These are phyloP conservation scores for Crithidia thermophila DNA, from an alignment of 208 protist species.

Conservation along the genomic window DNA sequence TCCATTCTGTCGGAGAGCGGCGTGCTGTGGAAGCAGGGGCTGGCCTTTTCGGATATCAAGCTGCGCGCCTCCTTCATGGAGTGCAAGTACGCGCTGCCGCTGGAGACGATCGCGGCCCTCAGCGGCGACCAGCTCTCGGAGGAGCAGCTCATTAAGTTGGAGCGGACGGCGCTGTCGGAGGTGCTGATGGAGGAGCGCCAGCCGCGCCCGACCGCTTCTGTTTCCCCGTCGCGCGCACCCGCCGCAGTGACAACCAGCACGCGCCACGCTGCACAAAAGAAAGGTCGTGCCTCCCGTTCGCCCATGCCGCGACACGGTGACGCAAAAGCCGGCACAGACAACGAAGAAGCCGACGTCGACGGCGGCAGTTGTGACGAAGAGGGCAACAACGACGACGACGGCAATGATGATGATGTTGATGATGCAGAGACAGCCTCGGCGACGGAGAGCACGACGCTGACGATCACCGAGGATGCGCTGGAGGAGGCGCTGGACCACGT, in stretches of 20 bases:
- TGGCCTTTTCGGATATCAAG: conserved; percentile 64
- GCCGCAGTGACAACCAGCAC: background rate
- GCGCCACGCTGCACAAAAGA: background rate
- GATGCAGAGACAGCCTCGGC: conserved; percentile 7
- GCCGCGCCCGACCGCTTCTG: background rate
- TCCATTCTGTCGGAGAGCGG: conserved; percentile 77
- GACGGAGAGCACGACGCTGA: conserved; percentile 14
- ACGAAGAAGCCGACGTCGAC: conserved; percentile 7
- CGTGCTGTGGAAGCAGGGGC: conserved; percentile 83
- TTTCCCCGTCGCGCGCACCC: background rate
- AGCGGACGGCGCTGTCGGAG: conserved; percentile 84
- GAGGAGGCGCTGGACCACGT: conserved; percentile 26
- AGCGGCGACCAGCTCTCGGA: conserved; percentile 73
- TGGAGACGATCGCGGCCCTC: conserved; percentile 81
- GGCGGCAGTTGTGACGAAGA: conserved; percentile 4
- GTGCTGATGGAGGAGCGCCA: conserved; percentile 57
- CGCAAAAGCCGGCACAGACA: background rate
- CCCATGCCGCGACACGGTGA: background rate
- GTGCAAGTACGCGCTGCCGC: conserved; percentile 67
- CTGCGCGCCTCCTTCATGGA: conserved; percentile 64
- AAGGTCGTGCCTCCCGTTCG: conserved; percentile 5
- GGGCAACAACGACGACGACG: conserved; percentile 14
- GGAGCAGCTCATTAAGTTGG: conserved; percentile 91
- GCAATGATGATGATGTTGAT: background rate
- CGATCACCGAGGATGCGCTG: conserved; percentile 15